Evolutionary conservation across 2,329 filamentous ascomycete species (phyloP).

Genomic region (Didymella keratinophila): DNA sequence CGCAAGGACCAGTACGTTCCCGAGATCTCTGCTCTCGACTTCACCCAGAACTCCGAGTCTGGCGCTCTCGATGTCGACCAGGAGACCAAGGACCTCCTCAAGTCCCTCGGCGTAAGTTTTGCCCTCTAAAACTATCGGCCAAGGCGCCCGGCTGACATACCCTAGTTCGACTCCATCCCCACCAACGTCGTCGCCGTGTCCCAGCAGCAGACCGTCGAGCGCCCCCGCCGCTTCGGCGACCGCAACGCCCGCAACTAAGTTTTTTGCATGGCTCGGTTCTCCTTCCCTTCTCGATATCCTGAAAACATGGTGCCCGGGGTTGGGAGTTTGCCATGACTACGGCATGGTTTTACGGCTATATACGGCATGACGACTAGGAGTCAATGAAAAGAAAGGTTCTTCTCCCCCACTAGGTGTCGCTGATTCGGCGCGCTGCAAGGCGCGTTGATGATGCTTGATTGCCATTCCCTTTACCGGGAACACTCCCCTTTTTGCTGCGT

Average conservation of each 20-base stretch:
- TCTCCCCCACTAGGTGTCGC: slow-evolving; percentile 79
- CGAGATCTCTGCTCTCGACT: slow-evolving; percentile 98
- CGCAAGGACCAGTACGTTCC: slow-evolving; percentile 99
- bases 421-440: slow-evolving; percentile 66
- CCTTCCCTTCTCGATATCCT: slow-evolving; percentile 43
- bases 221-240: slow-evolving; percentile 80
- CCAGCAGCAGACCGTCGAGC: slow-evolving; percentile 87
- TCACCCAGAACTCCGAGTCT: slow-evolving; percentile 90
- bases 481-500: slow-evolving; percentile 17
- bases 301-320: slow-evolving; percentile 77
- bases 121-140: too few species aligned
- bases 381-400: slow-evolving; percentile 53
- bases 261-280: slow-evolving; percentile 58
- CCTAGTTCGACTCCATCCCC: slow-evolving; percentile 93
- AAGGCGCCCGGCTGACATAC: slow-evolving; percentile 20
- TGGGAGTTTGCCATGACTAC: slow-evolving; percentile 93
- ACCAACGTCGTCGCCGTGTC: slow-evolving; percentile 93
- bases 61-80: slow-evolving; percentile 94
- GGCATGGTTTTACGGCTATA: slow-evolving; percentile 75
- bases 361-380: slow-evolving; percentile 80
- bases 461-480: slow-evolving; percentile 64
- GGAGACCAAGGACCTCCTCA: slow-evolving; percentile 99
- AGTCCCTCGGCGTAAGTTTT: slow-evolving; percentile 93
- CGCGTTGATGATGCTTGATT: slow-evolving; percentile 82
- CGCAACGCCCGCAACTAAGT: slow-evolving; percentile 55